Percentiles rank a stretch among this genome's conserved stretches.
These are phyloP conservation scores for Curvularia lunata DNA, from an alignment of 2,329 filamentous ascomycete genomes.

Conservation along the genomic window DNA sequence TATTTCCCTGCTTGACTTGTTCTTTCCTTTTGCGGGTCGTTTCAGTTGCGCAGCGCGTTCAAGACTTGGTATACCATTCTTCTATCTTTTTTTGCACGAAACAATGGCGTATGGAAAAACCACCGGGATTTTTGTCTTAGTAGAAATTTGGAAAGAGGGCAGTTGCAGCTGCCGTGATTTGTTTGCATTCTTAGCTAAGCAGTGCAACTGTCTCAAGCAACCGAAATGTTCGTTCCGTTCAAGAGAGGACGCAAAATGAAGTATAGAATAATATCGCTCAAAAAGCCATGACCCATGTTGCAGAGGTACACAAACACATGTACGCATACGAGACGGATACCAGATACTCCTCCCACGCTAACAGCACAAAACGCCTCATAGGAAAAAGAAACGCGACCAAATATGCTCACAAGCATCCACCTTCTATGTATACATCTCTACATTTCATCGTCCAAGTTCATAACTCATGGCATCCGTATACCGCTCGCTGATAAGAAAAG, in stretches of 20 bases:
- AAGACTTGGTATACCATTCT: background rate
- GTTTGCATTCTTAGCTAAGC: background rate
- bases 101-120: background rate
- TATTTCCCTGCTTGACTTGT: background rate
- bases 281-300: background rate
- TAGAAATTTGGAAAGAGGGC: background rate
- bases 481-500: background rate
- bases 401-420: background rate
- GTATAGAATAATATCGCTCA: background rate
- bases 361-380: background rate
- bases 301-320: background rate
- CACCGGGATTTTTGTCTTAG: background rate
- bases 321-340: background rate
- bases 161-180: background rate
- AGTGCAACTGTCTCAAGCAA: background rate
- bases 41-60: background rate
- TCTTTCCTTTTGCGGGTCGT: background rate
- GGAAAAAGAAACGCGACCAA: background rate
- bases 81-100: background rate
- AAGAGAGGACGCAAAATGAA: background rate
- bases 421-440: background rate
- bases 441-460: background rate
- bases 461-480: background rate
- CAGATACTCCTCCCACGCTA: background rate
- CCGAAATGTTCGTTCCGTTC: background rate